Base-by-base conservation (phyloP, 495 filamentous ascomycete species). In the Friedmanniomyces simplex region DNA sequence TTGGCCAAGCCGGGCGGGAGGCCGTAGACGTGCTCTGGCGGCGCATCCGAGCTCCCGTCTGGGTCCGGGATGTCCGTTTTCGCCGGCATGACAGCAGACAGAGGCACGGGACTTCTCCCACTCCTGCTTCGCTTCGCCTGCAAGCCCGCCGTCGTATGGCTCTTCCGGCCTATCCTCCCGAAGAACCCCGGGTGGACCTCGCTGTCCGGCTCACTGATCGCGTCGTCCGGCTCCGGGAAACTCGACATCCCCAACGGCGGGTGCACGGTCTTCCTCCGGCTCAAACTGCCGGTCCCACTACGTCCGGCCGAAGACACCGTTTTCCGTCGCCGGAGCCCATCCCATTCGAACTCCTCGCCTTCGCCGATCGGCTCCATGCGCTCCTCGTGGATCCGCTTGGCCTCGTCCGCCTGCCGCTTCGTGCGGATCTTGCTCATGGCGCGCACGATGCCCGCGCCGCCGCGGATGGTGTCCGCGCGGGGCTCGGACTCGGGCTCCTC, bases 401-500 rank as follows among this genome's bases (percentile, higher is more conserved):
- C 83, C 69, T 98, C 93, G 36, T 89, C 83, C 25, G 80, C 75
- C 64, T 96, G 89, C 74, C 83, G 84, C 67, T 85, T 88, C 52
- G 84, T 82, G 39, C 91, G 78, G 1, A 85, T 77, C 34, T 77
- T 75, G 13, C 89, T 96, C 34, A 98, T 76, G 26, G 88, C 80
- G 50, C 93, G 82, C 42, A 98, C 80, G 59, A 98, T 91, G 34
- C 91, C 89, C 3, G 88, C 93, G 1, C 91, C 76, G 54, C 93
- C 94, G 57, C 93, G 86, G 67, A 98, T 95, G 14, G 94, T 89
- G 69, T 98, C 93, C 2, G 93, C 93, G 68, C 95, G 95, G 34
- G 93, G 93, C 64, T 98, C 93, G 10, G 82, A 88, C 68, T 98
- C 93, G 48, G 91, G 88, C 64, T 97, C 90, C 66, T 91, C 87